Conservation (phyloP, 306 rosid species). For the Hippophae gyantsensis region DNA sequence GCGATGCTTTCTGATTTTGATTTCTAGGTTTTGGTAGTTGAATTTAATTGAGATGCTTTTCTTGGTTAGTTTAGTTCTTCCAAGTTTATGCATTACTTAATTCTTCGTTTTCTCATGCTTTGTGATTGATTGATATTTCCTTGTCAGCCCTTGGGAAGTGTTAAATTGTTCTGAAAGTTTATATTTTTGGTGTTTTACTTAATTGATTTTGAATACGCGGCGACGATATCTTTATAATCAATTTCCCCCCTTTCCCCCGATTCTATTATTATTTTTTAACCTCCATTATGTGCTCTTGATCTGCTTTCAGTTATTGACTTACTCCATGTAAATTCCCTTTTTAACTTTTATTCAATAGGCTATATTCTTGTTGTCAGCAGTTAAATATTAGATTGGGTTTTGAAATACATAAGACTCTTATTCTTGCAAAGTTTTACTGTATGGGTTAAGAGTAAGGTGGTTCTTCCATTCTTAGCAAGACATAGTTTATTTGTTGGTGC, state of each 20-base stretch:
- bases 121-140: conserved; percentile 37
- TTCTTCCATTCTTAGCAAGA: background rate
- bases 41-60: conserved; percentile 13
- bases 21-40: conserved; percentile 22
- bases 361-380: conserved; percentile 2
- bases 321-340: conserved; percentile 1
- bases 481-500: background rate
- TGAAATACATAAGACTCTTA: background rate
- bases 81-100: conserved; percentile 15
- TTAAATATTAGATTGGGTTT: conserved; percentile 13
- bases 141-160: conserved; percentile 4
- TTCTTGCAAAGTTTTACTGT: background rate
- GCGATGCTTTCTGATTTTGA: conserved; percentile 13
- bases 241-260: conserved; percentile 11
- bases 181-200: conserved; percentile 7
- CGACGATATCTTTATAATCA: conserved; percentile 4
- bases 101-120: conserved; percentile 8
- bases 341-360: background rate
- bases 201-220: conserved; percentile 11
- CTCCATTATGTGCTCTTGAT: conserved; percentile 10
- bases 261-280: conserved; percentile 5
- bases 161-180: conserved; percentile 7
- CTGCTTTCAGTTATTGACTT: conserved; percentile 8
- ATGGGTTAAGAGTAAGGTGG: conserved; percentile 5
- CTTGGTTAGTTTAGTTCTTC: conserved; percentile 9